phyloP scores from a whole-genome alignment of 306 rosid genomes.

The Sicyos baderoa region DNA sequence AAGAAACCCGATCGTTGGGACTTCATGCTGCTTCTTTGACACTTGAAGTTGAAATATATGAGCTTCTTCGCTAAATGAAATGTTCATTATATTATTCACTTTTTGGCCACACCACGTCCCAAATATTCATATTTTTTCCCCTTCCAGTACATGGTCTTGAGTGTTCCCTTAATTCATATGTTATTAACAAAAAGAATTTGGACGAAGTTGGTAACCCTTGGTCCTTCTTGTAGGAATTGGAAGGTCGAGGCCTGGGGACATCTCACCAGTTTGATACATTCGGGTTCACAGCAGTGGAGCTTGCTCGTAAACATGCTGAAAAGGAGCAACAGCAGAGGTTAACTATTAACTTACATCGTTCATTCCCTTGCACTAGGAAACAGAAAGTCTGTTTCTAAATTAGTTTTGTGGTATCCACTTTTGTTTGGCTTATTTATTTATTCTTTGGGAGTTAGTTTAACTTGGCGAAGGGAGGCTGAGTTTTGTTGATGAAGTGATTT shows the following conservation, averaged over 20 bases:
- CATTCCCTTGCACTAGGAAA: not conserved
- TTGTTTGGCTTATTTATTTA: not conserved
- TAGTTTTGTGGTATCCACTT: not conserved
- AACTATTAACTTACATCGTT: conserved; percentile 3
- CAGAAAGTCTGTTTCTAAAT: not conserved
- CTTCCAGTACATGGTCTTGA: not conserved
- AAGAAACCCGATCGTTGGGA: not conserved
- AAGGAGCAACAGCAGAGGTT: conserved; percentile 87
- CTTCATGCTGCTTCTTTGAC: not conserved
- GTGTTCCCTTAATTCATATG: conserved; percentile 9
- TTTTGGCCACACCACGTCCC: not conserved
- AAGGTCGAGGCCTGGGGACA: conserved; percentile 70
- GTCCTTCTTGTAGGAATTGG: conserved; percentile 51
- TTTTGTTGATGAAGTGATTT: not conserved
- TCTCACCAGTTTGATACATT: conserved; percentile 88
- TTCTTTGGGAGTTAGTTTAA: not conserved
- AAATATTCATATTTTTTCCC: not conserved
- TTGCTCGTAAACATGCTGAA: conserved; percentile 82
- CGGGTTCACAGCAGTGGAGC: conserved; percentile 76
- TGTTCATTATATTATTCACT: not conserved
- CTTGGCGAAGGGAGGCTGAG: not conserved
- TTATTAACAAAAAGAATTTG: conserved; percentile 13
- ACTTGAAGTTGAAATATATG: not conserved
- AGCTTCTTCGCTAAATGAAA: not conserved
- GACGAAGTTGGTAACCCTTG: conserved; percentile 9